phyloP scores from a whole-genome alignment of 148 eudicot species.

The Camellia sinensis region DNA sequence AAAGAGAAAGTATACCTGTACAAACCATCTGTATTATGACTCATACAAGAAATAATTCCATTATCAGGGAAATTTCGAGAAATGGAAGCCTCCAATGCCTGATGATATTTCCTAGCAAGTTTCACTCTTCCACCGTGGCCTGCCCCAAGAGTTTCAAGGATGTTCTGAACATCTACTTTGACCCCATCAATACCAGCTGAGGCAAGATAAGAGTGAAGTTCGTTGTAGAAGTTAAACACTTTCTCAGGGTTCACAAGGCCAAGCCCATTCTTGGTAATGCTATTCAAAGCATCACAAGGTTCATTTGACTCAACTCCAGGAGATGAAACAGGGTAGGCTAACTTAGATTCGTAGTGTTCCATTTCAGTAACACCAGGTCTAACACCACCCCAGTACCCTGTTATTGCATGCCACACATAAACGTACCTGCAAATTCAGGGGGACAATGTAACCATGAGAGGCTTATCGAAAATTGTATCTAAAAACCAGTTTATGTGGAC shows the following conservation, averaged over 20 bases:
- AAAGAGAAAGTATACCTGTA: conserved; percentile 53
- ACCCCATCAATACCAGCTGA: conserved; percentile 83
- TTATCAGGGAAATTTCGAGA: conserved; percentile 74
- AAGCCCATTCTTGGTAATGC: conserved; percentile 64
- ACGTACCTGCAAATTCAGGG: conserved; percentile 45
- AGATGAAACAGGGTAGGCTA: conserved; percentile 58
- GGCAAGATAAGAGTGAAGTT: conserved; percentile 82
- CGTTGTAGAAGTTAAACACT: conserved; percentile 65
- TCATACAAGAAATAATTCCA: conserved; percentile 86
- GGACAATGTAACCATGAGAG: conserved; percentile 6
- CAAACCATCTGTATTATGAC: conserved; percentile 81
- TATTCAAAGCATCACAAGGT: conserved; percentile 48
- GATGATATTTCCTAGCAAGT: conserved; percentile 76
- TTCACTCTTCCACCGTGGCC: conserved; percentile 85
- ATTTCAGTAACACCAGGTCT: conserved; percentile 55
- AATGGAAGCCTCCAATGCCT: conserved; percentile 78
- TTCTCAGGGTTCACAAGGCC: conserved; percentile 84
- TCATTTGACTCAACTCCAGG: conserved; percentile 66
- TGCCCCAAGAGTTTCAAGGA: conserved; percentile 85
- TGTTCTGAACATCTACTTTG: conserved; percentile 85
- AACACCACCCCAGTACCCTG: conserved; percentile 95
- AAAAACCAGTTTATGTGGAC: neutral
- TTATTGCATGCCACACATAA: conserved; percentile 88
- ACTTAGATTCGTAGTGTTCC: conserved; percentile 64
- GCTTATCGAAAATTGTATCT: neutral